Conservation (phyloP, 176 grass and related monocot genomes). For the Miscanthus lutarioriparius region DNA sequence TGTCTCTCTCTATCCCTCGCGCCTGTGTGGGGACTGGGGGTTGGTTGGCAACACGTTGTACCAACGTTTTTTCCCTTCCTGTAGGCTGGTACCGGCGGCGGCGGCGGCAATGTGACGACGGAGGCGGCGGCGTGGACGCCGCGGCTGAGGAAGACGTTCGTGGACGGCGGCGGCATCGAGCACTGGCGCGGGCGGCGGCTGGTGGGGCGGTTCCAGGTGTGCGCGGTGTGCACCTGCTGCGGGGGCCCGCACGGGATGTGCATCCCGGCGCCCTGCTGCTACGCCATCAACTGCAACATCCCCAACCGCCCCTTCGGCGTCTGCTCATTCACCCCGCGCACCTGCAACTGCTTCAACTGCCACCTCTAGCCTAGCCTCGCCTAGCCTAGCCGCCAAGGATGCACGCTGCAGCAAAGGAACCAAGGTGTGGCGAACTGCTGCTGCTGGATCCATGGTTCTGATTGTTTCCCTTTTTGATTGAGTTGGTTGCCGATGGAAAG, state of each 20-base stretch:
- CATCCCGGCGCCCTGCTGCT: conserved; percentile 88
- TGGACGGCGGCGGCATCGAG: conserved; percentile 16
- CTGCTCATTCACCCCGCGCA: conserved; percentile 81
- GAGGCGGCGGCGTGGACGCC: conserved; percentile 29
- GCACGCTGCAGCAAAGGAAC: neutral
- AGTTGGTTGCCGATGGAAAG: neutral
- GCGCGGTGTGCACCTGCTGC: conserved; percentile 92
- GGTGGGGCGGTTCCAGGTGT: conserved; percentile 75
- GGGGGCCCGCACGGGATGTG: conserved; percentile 68
- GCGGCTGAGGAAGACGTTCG: conserved; percentile 36
- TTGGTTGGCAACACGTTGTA: neutral
- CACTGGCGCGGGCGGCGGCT: conserved; percentile 50
- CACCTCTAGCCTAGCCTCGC: conserved; percentile 45
- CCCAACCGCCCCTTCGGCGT: conserved; percentile 94
- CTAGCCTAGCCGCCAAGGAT: neutral
- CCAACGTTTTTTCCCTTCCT: neutral
- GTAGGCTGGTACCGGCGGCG: neutral
- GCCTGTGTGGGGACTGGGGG: neutral
- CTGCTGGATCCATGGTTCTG: neutral
- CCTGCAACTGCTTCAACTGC: conserved; percentile 85
- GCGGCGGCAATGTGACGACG: conserved; percentile 24
- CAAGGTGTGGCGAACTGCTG: neutral
- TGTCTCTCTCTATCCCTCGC: conserved; percentile 8
- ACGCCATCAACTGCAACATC: conserved; percentile 98
- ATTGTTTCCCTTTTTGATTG: neutral